Evolutionary conservation across 192 early-diverging fungal genomes (phyloP).

Genomic region (Linnemannia exigua): DNA sequence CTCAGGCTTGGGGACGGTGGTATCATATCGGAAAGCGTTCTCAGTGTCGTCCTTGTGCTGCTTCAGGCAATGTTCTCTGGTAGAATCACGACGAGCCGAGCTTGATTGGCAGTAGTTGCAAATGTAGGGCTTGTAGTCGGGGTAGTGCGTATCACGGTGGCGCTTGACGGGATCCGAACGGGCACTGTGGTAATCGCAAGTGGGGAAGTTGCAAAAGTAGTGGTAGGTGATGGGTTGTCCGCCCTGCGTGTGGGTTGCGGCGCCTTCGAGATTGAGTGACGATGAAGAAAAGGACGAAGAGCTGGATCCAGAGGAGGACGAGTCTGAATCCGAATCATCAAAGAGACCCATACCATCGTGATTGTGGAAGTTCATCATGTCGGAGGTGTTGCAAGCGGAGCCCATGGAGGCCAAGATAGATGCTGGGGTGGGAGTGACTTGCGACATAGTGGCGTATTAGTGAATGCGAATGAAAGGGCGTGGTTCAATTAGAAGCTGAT

Average conservation of each 20-base stretch:
- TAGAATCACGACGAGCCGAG: constrained; percentile 49
- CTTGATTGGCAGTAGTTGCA: constrained; percentile 52
- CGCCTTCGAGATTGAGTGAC: neutral
- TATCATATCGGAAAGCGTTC: constrained; percentile 46
- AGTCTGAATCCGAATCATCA: constrained; percentile 52
- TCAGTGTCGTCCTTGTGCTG: constrained; percentile 55
- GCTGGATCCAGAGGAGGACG: constrained; percentile 44
- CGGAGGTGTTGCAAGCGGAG: constrained; percentile 9
- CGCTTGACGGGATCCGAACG: constrained; percentile 54
- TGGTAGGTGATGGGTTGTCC: constrained; percentile 48
- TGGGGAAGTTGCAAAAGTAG: constrained; percentile 55
- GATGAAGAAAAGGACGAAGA: constrained; percentile 33
- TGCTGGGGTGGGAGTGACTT: constrained; percentile 51
- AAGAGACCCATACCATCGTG: constrained; percentile 38
- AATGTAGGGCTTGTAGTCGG: constrained; percentile 56
- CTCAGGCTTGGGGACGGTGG: constrained; percentile 47
- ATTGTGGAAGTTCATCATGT: constrained; percentile 37
- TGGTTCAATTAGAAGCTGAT: neutral
- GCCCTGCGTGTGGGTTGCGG: neutral
- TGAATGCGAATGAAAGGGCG: neutral
- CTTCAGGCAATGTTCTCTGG: constrained; percentile 50
- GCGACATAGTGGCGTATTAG: constrained; percentile 24
- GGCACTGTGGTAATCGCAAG: constrained; percentile 53
- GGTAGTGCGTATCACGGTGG: constrained; percentile 52
- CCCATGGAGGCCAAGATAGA: constrained; percentile 53